These are phyloP conservation scores for Clathrus columnatus DNA, from an alignment of 768 basidiomycete species.

Conservation along the genomic window DNA sequence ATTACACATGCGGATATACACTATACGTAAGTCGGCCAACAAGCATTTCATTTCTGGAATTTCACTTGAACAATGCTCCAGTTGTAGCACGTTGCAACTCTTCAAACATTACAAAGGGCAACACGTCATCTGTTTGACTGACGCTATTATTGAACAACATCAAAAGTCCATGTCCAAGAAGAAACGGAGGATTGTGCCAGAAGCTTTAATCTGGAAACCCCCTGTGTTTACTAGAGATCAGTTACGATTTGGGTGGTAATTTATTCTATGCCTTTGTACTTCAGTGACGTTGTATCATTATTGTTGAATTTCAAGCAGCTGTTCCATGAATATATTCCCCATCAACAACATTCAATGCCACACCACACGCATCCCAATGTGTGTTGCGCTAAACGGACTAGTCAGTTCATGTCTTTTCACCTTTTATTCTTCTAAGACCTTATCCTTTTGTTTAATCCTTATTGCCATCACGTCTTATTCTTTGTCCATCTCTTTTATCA, in stretches of 20 bases:
- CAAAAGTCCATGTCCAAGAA: conserved; percentile 76
- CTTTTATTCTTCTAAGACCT: too few relatives aligned
- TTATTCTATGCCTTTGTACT: not conserved
- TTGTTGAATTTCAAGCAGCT: not conserved
- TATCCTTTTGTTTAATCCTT: too few relatives aligned
- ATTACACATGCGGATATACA: conserved; percentile 95
- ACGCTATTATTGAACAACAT: conserved; percentile 84
- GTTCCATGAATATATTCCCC: not conserved
- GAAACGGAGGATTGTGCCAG: conserved; percentile 68
- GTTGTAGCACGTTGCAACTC: conserved; percentile 87
- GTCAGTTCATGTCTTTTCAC: too few relatives aligned
- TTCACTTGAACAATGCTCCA: conserved; percentile 25
- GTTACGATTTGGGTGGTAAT: conserved; percentile 57
- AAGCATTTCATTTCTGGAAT: conserved; percentile 12
- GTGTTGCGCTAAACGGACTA: too few relatives aligned
- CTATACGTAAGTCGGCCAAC: conserved; percentile 86
- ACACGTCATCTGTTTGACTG: conserved; percentile 87
- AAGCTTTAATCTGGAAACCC: conserved; percentile 87
- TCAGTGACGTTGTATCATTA: not conserved
- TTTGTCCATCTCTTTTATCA: too few relatives aligned
- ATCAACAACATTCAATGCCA: not conserved
- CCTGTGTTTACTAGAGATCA: conserved; percentile 88
- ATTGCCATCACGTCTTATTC: too few relatives aligned
- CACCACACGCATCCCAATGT: too few relatives aligned
- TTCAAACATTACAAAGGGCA: conserved; percentile 96